Evolutionary conservation across 495 filamentous ascomycete species (phyloP).

Genomic region (Penicillium ochrochloron): DNA sequence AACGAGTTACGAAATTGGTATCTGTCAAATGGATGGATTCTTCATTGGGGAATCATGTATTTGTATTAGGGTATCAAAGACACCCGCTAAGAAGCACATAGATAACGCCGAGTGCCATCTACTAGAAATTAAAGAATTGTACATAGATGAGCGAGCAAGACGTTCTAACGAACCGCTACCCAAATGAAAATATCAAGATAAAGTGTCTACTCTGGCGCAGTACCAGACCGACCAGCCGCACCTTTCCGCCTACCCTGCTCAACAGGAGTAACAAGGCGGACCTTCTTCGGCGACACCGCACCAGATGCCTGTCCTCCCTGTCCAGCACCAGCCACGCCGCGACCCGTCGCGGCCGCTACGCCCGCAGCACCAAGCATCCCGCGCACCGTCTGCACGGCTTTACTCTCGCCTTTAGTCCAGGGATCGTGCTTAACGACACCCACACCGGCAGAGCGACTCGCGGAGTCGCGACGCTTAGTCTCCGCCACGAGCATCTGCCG

Average conservation of each 20-base stretch:
- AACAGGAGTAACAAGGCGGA: slow-evolving; percentile 48
- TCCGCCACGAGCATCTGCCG: slow-evolving; percentile 40
- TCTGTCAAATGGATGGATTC: not conserved
- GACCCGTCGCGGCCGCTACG: slow-evolving; percentile 30
- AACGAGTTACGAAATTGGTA: not conserved
- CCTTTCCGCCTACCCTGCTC: slow-evolving; percentile 42
- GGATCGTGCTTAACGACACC: slow-evolving; percentile 50
- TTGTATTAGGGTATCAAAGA: slow-evolving; percentile 8
- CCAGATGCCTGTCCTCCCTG: slow-evolving; percentile 31
- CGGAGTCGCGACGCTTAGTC: slow-evolving; percentile 45
- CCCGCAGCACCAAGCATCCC: slow-evolving; percentile 48
- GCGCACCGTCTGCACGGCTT: slow-evolving; percentile 52
- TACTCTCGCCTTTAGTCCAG: slow-evolving; percentile 49
- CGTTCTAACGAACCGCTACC: not conserved
- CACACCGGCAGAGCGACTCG: slow-evolving; percentile 39
- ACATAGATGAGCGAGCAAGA: not conserved
- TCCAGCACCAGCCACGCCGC: slow-evolving; percentile 27
- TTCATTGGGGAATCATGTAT: not conserved
- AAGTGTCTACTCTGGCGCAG: slow-evolving; percentile 10
- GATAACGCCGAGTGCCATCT: not conserved
- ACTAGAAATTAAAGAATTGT: not conserved
- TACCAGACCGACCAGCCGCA: slow-evolving; percentile 30
- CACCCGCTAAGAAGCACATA: slow-evolving; percentile 1
- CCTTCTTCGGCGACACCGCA: slow-evolving; percentile 50
- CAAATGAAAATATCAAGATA: not conserved